A percentile compares a stretch with the other conserved stretches of the same genome.
Conservation (phyloP, 1,284 basidiomycete species). For the Trichosporon sp. region DNA sequence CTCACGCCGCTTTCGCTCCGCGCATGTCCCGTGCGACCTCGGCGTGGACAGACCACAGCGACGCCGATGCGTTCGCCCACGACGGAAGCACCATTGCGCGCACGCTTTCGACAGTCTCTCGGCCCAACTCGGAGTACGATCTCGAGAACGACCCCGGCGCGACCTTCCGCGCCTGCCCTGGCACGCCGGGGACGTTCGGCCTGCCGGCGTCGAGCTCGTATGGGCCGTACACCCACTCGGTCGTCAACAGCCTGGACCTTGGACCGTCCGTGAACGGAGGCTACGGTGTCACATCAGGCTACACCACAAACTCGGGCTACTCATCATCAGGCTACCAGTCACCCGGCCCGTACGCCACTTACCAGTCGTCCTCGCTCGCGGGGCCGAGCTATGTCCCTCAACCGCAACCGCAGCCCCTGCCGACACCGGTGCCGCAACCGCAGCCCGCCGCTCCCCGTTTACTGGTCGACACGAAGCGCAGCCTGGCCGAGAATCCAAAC, state of each 20-base stretch:
- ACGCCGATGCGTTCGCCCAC: constrained; percentile 29
- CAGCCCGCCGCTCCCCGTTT: constrained; percentile 13
- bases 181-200: background rate
- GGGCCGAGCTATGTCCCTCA: background rate
- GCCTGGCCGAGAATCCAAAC: background rate
- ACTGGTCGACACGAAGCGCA: constrained; percentile 18
- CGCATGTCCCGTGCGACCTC: constrained; percentile 1
- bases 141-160: constrained; percentile 18
- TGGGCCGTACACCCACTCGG: background rate
- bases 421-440: background rate
- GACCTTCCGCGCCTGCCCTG: background rate
- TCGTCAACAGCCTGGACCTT: background rate
- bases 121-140: constrained; percentile 21
- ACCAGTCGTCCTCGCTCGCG: background rate
- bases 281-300: background rate
- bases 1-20: background rate
- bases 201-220: background rate
- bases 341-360: background rate
- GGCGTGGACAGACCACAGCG: constrained; percentile 32
- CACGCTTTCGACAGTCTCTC: constrained; percentile 27
- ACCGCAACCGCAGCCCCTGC: background rate
- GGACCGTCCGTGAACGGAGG: background rate
- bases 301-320: background rate
- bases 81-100: constrained; percentile 31
- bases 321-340: background rate